Conservation (phyloP, 177 flowering plant genomes). For the Vitis hybrid region DNA sequence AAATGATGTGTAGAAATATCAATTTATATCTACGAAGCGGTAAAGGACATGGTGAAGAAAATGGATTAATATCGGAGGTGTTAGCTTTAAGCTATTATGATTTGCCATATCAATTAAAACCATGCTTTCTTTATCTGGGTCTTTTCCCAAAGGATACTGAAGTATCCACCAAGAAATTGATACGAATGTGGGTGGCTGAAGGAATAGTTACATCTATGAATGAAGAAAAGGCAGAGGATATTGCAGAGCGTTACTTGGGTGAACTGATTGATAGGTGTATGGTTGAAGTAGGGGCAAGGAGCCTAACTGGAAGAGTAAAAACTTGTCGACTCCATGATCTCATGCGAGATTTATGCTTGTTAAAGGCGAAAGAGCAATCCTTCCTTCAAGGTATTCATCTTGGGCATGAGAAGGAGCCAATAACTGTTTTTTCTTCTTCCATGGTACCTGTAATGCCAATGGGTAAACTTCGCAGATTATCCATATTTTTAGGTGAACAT, state of each 20-base stretch:
- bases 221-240: slow-evolving; percentile 13
- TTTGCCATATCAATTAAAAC: slow-evolving; percentile 26
- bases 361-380: slow-evolving; percentile 19
- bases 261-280: slow-evolving; percentile 22
- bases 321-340: slow-evolving; percentile 30
- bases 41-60: not conserved
- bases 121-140: slow-evolving; percentile 27
- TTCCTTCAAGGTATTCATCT: slow-evolving; percentile 1
- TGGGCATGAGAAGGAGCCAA: too few relatives aligned
- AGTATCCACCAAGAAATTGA: slow-evolving; percentile 9
- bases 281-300: slow-evolving; percentile 13
- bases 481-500: too few relatives aligned
- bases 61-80: slow-evolving; percentile 10
- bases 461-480: too few relatives aligned
- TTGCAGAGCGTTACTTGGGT: slow-evolving; percentile 18
- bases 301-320: slow-evolving; percentile 9
- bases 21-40: not conserved
- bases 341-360: slow-evolving; percentile 21
- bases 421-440: too few relatives aligned
- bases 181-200: slow-evolving; percentile 29
- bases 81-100: slow-evolving; percentile 5
- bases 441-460: too few relatives aligned
- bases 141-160: slow-evolving; percentile 20
- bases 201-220: slow-evolving; percentile 13
- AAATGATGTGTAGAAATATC: slow-evolving; percentile 3